phyloP scores from a whole-genome alignment of 139 green algal genomes.

The Yamagishiella unicocca region DNA sequence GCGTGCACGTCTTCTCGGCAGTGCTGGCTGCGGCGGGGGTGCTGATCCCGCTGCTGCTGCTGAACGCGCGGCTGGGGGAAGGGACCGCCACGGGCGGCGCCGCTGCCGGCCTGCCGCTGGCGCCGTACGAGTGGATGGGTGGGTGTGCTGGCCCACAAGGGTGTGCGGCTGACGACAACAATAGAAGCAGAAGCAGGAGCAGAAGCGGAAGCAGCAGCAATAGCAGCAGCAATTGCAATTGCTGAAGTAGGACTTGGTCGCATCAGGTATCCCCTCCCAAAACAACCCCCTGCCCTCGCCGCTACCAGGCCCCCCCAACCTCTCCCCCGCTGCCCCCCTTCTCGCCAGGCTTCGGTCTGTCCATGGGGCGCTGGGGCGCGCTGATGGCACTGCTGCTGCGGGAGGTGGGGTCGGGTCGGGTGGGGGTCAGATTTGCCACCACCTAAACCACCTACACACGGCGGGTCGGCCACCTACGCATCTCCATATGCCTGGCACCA shows the following conservation, averaged over 20 bases:
- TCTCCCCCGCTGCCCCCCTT: too few species aligned
- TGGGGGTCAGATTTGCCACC: too few species aligned
- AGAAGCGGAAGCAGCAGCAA: too few species aligned
- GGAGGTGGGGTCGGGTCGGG: not conserved
- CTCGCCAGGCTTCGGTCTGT: not conserved
- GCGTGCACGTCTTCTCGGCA: not conserved
- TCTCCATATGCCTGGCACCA: too few species aligned
- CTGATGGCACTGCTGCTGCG: not conserved
- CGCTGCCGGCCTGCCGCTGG: not conserved
- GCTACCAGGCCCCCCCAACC: not conserved
- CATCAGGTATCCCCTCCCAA: too few species aligned
- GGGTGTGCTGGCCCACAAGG: not conserved
- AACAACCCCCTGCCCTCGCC: too few species aligned
- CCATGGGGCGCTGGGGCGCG: not conserved
- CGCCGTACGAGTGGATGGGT: constrained; percentile 18
- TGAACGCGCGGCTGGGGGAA: not conserved
- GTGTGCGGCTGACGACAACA: not conserved
- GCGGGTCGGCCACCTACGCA: too few species aligned
- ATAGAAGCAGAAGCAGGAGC: too few species aligned
- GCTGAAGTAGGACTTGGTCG: too few species aligned
- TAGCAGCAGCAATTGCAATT: too few species aligned
- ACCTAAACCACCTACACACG: too few species aligned
- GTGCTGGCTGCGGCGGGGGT: not conserved
- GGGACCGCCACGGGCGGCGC: not conserved
- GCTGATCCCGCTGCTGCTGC: not conserved